phyloP scores from a whole-genome alignment of 73 alveolate genomes.

The Symbiodinium pilosum region DNA sequence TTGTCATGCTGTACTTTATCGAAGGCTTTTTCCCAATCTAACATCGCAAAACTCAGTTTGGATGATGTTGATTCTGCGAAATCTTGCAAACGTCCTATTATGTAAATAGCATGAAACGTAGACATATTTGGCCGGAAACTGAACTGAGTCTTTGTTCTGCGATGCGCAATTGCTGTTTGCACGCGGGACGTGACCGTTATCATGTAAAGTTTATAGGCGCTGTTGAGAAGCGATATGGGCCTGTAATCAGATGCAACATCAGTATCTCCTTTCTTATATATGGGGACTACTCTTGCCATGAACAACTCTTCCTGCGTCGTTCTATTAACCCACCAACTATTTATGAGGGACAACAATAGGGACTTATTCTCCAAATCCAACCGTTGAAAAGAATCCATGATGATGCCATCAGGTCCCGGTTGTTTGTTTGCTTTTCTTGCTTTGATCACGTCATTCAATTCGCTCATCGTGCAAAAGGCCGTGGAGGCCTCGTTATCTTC shows the following conservation, averaged over 20 bases:
- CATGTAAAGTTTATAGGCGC: too few relatives aligned
- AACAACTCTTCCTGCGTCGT: not conserved
- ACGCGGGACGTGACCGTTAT: too few relatives aligned
- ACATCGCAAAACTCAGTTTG: slow-evolving; percentile 1
- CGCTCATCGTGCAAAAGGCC: not conserved
- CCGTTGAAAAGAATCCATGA: slow-evolving; percentile 12
- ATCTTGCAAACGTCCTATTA: slow-evolving; percentile 15
- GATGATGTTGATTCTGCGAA: not conserved
- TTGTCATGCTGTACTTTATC: slow-evolving; percentile 37
- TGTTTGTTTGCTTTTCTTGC: not conserved
- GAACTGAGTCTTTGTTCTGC: slow-evolving; percentile 7
- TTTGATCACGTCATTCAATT: not conserved
- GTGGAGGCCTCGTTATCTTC: not conserved
- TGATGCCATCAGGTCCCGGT: slow-evolving; percentile 10
- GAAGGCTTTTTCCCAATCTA: slow-evolving; percentile 41
- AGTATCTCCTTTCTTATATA: slow-evolving; percentile 22
- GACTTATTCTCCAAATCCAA: not conserved
- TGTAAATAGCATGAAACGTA: not conserved
- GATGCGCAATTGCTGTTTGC: too few relatives aligned
- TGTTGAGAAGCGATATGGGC: too few relatives aligned
- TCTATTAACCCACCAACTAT: not conserved
- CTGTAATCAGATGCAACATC: too few relatives aligned
- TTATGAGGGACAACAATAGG: not conserved
- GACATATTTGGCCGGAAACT: slow-evolving; percentile 16
- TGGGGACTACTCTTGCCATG: slow-evolving; percentile 30